A percentile compares a stretch with the other conserved stretches of the same genome.
These are phyloP conservation scores for Yamadazyma sp. DNA, from an alignment of 1,139 yeast species.

Conservation along the genomic window DNA sequence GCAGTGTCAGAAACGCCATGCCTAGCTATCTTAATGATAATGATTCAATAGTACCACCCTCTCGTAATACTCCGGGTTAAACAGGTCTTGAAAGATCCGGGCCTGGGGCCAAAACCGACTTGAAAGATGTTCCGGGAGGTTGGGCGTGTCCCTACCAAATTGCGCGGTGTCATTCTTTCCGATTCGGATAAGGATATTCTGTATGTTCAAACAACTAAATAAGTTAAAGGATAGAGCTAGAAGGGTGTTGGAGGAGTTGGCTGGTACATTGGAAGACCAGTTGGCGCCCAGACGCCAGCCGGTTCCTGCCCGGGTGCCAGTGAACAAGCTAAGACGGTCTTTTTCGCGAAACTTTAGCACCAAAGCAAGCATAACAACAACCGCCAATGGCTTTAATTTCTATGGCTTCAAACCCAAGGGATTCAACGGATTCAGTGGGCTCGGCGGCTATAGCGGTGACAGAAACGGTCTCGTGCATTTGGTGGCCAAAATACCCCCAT, in stretches of 20 bases:
- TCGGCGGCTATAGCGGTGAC: too few species aligned
- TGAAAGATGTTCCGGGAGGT: too few species aligned
- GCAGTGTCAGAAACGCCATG: too few species aligned
- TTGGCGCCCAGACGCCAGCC: slow-evolving; percentile 4
- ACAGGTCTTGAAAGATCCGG: too few species aligned
- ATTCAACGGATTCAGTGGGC: too few species aligned
- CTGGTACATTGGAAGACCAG: slow-evolving; percentile 13
- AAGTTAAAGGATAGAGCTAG: slow-evolving; percentile 15
- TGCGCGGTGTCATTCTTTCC: background rate
- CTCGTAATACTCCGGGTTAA: too few species aligned
- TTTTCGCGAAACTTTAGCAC: slow-evolving; percentile 4
- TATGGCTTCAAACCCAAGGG: too few species aligned
- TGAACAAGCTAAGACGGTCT: slow-evolving; percentile 4
- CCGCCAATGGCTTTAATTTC: too few species aligned
- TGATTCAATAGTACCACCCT: too few species aligned
- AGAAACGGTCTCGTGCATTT: too few species aligned
- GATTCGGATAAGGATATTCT: background rate
- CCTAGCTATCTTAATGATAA: too few species aligned
- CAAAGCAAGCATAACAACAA: background rate
- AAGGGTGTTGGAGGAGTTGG: slow-evolving; percentile 15
- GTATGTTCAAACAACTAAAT: slow-evolving; percentile 14
- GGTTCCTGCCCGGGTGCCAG: slow-evolving; percentile 14
- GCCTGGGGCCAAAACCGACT: too few species aligned
- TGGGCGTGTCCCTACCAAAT: background rate
- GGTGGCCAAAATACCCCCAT: background rate